These are phyloP conservation scores for Calonectria hawksworthii DNA, from an alignment of 2,329 filamentous ascomycete genomes.

Conservation along the genomic window DNA sequence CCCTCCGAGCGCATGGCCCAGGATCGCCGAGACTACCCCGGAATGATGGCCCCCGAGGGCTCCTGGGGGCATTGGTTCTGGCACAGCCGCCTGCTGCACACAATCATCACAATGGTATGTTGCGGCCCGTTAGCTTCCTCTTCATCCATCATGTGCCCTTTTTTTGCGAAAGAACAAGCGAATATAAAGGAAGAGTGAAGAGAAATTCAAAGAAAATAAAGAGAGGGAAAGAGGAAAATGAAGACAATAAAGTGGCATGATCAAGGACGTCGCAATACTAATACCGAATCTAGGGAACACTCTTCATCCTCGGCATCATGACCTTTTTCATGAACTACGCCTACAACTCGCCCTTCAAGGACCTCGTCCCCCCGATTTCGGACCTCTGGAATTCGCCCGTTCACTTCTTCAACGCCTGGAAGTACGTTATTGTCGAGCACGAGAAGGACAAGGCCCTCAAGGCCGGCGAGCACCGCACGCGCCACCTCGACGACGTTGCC, in stretches of 20 bases:
- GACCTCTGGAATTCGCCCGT: constrained; percentile 80
- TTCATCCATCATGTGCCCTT: too few relatives aligned
- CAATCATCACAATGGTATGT: constrained; percentile 86
- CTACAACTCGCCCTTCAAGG: constrained; percentile 81
- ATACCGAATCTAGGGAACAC: constrained; percentile 67
- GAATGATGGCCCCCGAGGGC: constrained; percentile 88
- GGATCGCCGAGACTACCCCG: constrained; percentile 82
- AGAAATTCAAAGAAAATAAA: background rate
- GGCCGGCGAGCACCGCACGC: constrained; percentile 79
- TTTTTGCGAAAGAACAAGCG: background rate
- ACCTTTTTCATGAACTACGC: constrained; percentile 87
- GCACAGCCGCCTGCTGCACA: constrained; percentile 81
- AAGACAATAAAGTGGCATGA: background rate
- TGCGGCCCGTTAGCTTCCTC: background rate
- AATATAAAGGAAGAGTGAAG: background rate
- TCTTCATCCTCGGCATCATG: constrained; percentile 77
- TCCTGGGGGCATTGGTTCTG: constrained; percentile 89
- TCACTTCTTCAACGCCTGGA: constrained; percentile 72
- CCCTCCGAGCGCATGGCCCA: constrained; percentile 76
- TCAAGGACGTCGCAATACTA: background rate
- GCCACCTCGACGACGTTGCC: constrained; percentile 85
- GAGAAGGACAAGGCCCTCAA: constrained; percentile 77
- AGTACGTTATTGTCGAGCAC: constrained; percentile 83
- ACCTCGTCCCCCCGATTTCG: constrained; percentile 80
- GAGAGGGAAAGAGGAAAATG: background rate